phyloP scores from a whole-genome alignment of 371 early-diverging fungal species.

The Mucor velutinosus region DNA sequence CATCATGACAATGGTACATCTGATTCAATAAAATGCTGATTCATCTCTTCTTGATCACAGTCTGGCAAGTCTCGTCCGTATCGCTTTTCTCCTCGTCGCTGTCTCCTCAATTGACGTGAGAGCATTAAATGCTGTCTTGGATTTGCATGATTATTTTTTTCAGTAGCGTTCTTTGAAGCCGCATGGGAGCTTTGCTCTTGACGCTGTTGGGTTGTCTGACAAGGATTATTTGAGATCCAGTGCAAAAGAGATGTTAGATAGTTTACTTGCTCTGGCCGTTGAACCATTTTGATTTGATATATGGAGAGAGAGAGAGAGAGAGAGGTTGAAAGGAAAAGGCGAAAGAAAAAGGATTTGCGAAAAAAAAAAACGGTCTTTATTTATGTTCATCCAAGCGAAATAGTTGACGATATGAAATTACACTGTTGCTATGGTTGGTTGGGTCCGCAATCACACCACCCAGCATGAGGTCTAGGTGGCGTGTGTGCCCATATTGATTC shows the following conservation, averaged over 20 bases:
- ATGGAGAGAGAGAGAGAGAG: background rate
- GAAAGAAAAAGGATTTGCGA: too few species aligned
- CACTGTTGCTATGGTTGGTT: background rate
- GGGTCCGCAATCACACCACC: background rate
- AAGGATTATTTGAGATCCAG: constrained; percentile 6
- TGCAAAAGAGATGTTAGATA: constrained; percentile 10
- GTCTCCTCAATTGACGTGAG: constrained; percentile 19
- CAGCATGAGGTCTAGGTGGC: background rate
- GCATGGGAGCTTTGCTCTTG: background rate
- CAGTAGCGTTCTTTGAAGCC: background rate
- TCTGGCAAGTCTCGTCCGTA: constrained; percentile 12
- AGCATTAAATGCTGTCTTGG: constrained; percentile 22
- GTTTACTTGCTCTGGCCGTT: background rate
- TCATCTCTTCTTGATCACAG: constrained; percentile 3
- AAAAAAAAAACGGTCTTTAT: too few species aligned
- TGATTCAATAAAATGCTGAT: background rate
- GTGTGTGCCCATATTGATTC: background rate
- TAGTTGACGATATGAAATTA: background rate
- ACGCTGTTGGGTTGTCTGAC: background rate
- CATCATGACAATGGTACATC: background rate
- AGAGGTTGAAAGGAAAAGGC: background rate
- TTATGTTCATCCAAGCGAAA: too few species aligned
- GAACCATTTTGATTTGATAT: background rate
- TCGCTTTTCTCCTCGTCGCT: constrained; percentile 4
- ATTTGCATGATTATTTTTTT: constrained; percentile 10